phyloP scores from a whole-genome alignment of 768 basidiomycete species.

The Vishniacozyma victoriae region DNA sequence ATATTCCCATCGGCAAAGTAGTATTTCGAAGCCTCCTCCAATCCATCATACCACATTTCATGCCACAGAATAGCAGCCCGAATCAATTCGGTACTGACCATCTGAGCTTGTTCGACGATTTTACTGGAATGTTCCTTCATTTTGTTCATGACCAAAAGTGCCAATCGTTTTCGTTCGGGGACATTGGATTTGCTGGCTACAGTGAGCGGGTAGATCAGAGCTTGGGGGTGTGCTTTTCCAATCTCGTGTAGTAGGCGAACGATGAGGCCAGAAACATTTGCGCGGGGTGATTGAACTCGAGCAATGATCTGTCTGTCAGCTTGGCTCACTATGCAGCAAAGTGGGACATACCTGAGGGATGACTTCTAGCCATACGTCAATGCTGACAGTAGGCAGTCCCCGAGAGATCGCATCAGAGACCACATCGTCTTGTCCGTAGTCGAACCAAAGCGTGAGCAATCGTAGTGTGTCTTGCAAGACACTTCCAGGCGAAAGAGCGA shows the following conservation, averaged over 20 bases:
- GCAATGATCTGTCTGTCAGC: constrained; percentile 72
- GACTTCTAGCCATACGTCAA: constrained; percentile 98
- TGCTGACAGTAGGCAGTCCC: constrained; percentile 81
- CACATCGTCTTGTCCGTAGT: constrained; percentile 81
- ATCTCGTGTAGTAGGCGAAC: constrained; percentile 82
- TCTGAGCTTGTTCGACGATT: constrained; percentile 81
- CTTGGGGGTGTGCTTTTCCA: constrained; percentile 94
- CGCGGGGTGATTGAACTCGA: constrained; percentile 88
- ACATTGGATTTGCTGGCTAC: constrained; percentile 97
- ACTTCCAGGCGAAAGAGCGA: constrained; percentile 79
- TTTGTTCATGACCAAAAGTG: constrained; percentile 76
- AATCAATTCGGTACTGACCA: constrained; percentile 91
- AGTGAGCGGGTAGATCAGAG: constrained; percentile 83
- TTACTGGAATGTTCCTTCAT: constrained; percentile 85
- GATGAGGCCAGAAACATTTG: constrained; percentile 80
- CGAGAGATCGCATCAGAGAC: constrained; percentile 82
- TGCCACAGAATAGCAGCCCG: constrained; percentile 98
- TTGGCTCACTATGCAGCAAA: neutral
- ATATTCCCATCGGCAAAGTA: constrained; percentile 98
- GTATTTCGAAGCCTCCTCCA: constrained; percentile 92
- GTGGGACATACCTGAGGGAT: constrained; percentile 76
- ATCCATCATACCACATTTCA: constrained; percentile 95
- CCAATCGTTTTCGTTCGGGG: constrained; percentile 69
- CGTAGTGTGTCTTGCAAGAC: constrained; percentile 91
- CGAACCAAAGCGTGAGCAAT: constrained; percentile 94